These are phyloP conservation scores for Teratosphaeria gauchensis DNA, from an alignment of 2,329 filamentous ascomycete species.

Conservation along the genomic window DNA sequence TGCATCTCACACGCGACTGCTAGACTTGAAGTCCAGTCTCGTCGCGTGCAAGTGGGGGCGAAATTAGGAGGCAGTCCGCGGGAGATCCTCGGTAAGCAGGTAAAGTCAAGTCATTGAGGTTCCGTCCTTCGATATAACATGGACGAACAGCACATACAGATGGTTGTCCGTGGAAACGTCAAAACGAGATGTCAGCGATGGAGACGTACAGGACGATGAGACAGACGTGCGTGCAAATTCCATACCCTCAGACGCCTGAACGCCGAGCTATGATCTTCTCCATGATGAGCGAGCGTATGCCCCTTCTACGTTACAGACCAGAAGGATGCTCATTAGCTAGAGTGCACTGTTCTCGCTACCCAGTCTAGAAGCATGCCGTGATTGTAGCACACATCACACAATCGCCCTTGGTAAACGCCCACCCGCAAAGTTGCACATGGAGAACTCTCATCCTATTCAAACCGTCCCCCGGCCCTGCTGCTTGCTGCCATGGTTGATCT, in stretches of 20 bases:
- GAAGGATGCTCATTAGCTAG: neutral
- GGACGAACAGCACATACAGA: too few species aligned
- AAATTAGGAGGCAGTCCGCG: neutral
- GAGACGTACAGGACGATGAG: too few species aligned
- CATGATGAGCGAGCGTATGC: neutral
- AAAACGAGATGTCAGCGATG: too few species aligned
- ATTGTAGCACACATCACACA: neutral
- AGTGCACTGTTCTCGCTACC: neutral
- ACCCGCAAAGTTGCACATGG: neutral
- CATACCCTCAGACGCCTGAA: neutral
- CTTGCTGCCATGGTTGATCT: constrained; percentile 28
- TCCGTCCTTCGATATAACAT: too few species aligned
- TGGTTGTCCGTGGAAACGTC: too few species aligned
- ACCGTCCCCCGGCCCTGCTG: neutral
- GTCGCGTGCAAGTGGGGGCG: neutral
- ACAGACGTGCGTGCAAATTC: too few species aligned
- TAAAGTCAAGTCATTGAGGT: too few species aligned
- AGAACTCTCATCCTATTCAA: neutral
- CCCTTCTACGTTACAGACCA: neutral
- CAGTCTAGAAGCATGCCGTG: neutral
- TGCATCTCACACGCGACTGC: neutral
- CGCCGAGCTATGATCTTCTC: neutral
- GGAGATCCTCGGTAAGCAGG: neutral
- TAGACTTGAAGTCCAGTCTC: neutral
- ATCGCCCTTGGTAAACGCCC: neutral